Percentiles rank a stretch among this genome's conserved stretches.
Conservation (phyloP, 2,329 filamentous ascomycete genomes). For the Ophiostoma montium region DNA sequence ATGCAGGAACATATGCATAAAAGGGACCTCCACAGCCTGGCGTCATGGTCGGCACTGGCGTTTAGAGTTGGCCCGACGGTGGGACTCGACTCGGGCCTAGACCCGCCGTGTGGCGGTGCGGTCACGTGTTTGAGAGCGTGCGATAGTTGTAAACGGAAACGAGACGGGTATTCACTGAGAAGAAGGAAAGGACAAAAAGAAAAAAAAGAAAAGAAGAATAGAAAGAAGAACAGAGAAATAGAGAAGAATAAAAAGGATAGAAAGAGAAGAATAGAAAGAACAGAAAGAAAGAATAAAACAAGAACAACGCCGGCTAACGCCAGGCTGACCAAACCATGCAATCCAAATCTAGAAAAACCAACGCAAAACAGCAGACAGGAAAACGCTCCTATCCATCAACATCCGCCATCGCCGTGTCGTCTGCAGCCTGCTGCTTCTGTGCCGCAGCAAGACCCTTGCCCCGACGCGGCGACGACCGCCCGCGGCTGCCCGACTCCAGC, state of each 20-base stretch:
- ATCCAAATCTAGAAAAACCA: background rate
- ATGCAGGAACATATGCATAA: no score
- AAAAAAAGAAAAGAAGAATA: background rate
- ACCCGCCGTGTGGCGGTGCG: no score
- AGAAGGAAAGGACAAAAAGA: background rate
- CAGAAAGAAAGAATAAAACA: background rate
- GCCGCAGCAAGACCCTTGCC: conserved; percentile 9
- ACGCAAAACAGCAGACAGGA: background rate
- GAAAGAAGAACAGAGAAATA: background rate
- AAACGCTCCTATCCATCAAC: conserved; percentile 4
- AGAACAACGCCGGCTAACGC: background rate
- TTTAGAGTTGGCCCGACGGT: background rate
- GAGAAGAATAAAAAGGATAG: background rate
- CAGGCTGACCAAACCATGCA: background rate
- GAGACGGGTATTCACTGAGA: background rate
- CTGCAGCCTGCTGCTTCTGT: conserved; percentile 2
- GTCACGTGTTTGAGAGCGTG: no score
- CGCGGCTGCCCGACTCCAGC: conserved; percentile 11
- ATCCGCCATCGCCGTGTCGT: conserved; percentile 18
- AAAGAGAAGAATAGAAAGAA: background rate
- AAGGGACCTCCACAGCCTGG: no score
- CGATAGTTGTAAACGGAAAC: background rate
- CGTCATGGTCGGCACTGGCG: background rate
- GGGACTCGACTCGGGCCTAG: no score
- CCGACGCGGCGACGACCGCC: conserved; percentile 15